These are phyloP conservation scores for Cutaneotrichosporon cutaneum DNA, from an alignment of 1,284 basidiomycete species.

Conservation along the genomic window DNA sequence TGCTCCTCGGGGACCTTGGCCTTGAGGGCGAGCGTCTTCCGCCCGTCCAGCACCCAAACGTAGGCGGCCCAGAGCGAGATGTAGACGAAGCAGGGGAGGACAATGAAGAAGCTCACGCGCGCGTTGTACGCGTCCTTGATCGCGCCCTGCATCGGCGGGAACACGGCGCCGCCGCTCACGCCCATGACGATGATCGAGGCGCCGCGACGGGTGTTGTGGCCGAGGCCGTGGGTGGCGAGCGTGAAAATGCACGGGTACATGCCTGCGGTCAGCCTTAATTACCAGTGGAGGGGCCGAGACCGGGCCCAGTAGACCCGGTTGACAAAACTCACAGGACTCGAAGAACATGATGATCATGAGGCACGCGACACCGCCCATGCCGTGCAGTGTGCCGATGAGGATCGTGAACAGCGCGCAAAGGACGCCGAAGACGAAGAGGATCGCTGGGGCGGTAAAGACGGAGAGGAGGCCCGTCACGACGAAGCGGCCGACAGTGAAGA, in stretches of 20 bases:
- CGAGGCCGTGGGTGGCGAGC: slow-evolving; percentile 68
- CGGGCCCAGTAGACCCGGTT: not conserved
- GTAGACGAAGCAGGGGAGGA: slow-evolving; percentile 52
- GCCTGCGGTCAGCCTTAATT: slow-evolving; percentile 43
- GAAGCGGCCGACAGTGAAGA: slow-evolving; percentile 67
- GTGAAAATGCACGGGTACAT: slow-evolving; percentile 59
- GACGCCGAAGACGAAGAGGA: slow-evolving; percentile 61
- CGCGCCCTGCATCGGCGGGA: slow-evolving; percentile 67
- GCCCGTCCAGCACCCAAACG: slow-evolving; percentile 50
- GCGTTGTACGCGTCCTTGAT: slow-evolving; percentile 59
- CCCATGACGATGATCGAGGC: slow-evolving; percentile 67
- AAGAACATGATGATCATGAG: slow-evolving; percentile 73
- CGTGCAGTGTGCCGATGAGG: slow-evolving; percentile 59
- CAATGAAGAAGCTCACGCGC: slow-evolving; percentile 49
- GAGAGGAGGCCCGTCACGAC: slow-evolving; percentile 65
- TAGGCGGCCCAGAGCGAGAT: slow-evolving; percentile 46
- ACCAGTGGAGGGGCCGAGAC: too few relatives aligned
- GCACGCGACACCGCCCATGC: slow-evolving; percentile 62
- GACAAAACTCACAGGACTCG: slow-evolving; percentile 57
- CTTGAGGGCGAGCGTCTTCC: slow-evolving; percentile 15
- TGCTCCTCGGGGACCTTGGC: not conserved
- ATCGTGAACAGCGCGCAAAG: slow-evolving; percentile 61
- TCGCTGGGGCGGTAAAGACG: slow-evolving; percentile 63
- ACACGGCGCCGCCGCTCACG: slow-evolving; percentile 73
- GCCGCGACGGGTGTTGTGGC: slow-evolving; percentile 66